Conservation (phyloP, 2,329 filamentous ascomycete genomes). For the Monosporascus sp. region DNA sequence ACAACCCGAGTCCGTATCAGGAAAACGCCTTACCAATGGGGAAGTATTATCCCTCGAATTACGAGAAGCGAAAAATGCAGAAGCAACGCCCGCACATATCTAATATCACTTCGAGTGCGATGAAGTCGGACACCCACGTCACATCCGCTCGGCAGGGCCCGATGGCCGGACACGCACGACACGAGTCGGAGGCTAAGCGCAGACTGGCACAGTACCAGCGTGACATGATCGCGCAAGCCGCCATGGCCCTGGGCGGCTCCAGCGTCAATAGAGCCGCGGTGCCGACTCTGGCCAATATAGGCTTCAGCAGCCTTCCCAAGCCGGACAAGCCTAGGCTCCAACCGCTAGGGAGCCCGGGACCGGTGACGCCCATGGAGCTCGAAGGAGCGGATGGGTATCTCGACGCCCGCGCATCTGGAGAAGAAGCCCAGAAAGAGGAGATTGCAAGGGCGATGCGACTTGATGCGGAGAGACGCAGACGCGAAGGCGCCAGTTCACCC, state of each 20-base stretch:
- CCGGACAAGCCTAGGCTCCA: conserved; percentile 44
- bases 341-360: conserved; percentile 53
- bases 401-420: conserved; percentile 23
- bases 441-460: conserved; percentile 24
- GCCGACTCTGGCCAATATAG: conserved; percentile 32
- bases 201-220: conserved; percentile 54
- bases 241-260: conserved; percentile 35
- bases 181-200: conserved; percentile 43
- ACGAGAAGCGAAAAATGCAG: conserved; percentile 37
- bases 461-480: conserved; percentile 27
- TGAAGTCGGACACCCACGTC: conserved; percentile 32
- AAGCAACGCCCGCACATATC: conserved; percentile 16
- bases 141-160: conserved; percentile 20
- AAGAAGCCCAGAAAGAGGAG: conserved; percentile 20
- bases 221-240: conserved; percentile 56
- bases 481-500: conserved; percentile 28
- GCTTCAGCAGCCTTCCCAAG: conserved; percentile 30
- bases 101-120: conserved; percentile 22
- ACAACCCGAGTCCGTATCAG: conserved; percentile 44
- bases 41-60: conserved; percentile 61
- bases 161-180: conserved; percentile 26
- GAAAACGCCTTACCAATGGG: conserved; percentile 48
- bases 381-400: conserved; percentile 38
- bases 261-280: conserved; percentile 27
- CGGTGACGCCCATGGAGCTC: conserved; percentile 57